phyloP scores from a whole-genome alignment of 768 basidiomycete genomes.

The Suillus discolor region DNA sequence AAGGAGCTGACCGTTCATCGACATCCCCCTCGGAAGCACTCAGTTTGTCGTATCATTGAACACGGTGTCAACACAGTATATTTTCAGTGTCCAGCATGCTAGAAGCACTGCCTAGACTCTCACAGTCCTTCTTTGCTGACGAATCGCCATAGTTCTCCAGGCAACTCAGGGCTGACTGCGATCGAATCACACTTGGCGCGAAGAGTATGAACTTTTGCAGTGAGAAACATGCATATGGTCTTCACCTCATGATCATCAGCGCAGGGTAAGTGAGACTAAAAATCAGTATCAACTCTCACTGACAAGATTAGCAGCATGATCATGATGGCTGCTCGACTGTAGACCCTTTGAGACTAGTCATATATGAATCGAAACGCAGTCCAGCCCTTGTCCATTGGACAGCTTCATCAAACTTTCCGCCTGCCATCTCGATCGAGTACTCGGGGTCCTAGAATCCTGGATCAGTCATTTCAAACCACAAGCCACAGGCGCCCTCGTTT shows the following conservation, averaged over 20 bases:
- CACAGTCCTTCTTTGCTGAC: conserved; percentile 7
- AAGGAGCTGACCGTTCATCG: not conserved
- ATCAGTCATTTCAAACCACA: not conserved
- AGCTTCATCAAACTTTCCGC: not conserved
- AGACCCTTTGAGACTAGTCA: not conserved
- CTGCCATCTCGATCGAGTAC: not conserved
- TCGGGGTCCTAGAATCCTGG: not conserved
- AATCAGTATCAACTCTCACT: too few species aligned
- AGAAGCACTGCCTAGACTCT: conserved; percentile 20
- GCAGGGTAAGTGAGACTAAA: not conserved
- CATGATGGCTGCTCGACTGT: too few species aligned
- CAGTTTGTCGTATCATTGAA: not conserved
- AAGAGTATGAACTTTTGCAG: conserved; percentile 17
- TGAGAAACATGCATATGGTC: not conserved
- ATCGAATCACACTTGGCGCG: conserved; percentile 20
- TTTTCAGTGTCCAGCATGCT: conserved; percentile 18
- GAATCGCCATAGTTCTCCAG: not conserved
- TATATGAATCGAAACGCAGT: not conserved
- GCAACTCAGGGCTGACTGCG: conserved; percentile 20
- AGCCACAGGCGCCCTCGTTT: not conserved
- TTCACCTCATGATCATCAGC: not conserved
- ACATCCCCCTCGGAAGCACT: conserved; percentile 3
- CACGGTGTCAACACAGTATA: conserved; percentile 7
- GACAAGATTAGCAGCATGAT: too few species aligned
- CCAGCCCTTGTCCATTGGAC: not conserved